Percentiles rank a stretch among this genome's conserved stretches.
Evolutionary conservation across 2,329 filamentous ascomycete genomes (phyloP).

Genomic region (Fusarium verticillioides): DNA sequence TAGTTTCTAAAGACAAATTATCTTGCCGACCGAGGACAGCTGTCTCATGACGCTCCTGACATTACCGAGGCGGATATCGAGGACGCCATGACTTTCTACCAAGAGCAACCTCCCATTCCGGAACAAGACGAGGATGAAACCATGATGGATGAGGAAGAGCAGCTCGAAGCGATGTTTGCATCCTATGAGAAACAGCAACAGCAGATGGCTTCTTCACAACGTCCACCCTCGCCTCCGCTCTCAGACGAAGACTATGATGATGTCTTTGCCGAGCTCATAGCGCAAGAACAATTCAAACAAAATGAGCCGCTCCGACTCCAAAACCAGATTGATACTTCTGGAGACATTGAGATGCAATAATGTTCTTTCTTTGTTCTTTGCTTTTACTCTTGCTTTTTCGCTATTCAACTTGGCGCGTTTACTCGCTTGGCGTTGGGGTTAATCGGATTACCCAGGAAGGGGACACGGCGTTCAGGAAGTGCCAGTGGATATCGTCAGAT

Average conservation of each 20-base stretch:
- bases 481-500: slow-evolving; percentile 28
- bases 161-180: slow-evolving; percentile 67
- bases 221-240: slow-evolving; percentile 50
- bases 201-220: slow-evolving; percentile 33
- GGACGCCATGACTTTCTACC: slow-evolving; percentile 56
- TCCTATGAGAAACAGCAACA: slow-evolving; percentile 54
- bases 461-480: slow-evolving; percentile 39
- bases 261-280: slow-evolving; percentile 62
- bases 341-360: slow-evolving; percentile 37
- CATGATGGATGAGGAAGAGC: slow-evolving; percentile 68
- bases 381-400: neutral
- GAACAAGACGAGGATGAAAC: slow-evolving; percentile 55
- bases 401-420: slow-evolving; percentile 12
- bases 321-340: slow-evolving; percentile 62
- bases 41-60: slow-evolving; percentile 50
- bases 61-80: slow-evolving; percentile 64
- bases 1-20: slow-evolving; percentile 53
- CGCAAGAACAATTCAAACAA: slow-evolving; percentile 44
- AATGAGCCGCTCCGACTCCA: slow-evolving; percentile 37
- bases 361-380: neutral
- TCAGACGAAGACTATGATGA: slow-evolving; percentile 71
- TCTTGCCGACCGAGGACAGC: slow-evolving; percentile 47
- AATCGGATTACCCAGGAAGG: slow-evolving; percentile 17
- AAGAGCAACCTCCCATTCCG: slow-evolving; percentile 37
- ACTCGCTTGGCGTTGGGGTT: slow-evolving; percentile 34